phyloP scores from a whole-genome alignment of 2,329 filamentous ascomycete genomes.

The Aspergillus ochraceus region DNA sequence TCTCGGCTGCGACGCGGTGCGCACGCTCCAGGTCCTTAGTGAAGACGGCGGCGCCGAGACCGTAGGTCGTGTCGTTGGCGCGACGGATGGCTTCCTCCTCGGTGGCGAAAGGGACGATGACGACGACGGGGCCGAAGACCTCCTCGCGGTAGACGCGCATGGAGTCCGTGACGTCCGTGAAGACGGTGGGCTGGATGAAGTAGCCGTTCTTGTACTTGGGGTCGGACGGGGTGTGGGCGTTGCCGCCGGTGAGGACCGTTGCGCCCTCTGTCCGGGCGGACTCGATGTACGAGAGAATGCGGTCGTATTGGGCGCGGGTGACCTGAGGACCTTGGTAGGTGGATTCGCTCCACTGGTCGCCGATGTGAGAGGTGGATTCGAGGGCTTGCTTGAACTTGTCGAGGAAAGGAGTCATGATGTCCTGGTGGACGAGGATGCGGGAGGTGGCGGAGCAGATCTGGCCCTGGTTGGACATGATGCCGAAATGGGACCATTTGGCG shows the following conservation, averaged over 20 bases:
- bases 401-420: constrained; percentile 49
- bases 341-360: constrained; percentile 43
- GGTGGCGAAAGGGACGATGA: constrained; percentile 71
- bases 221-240: constrained; percentile 41
- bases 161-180: constrained; percentile 67
- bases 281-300: constrained; percentile 47
- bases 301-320: constrained; percentile 46
- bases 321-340: constrained; percentile 49
- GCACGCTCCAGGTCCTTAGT: constrained; percentile 75
- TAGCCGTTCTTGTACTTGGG: constrained; percentile 71
- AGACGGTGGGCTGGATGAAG: constrained; percentile 88
- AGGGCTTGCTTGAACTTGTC: constrained; percentile 37
- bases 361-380: constrained; percentile 38
- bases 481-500: constrained; percentile 47
- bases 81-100: constrained; percentile 68
- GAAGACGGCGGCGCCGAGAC: constrained; percentile 73
- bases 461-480: constrained; percentile 60
- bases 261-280: constrained; percentile 56
- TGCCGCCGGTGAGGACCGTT: constrained; percentile 64
- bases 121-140: constrained; percentile 77
- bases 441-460: constrained; percentile 62
- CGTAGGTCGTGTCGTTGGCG: constrained; percentile 73
- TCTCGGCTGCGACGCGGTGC: constrained; percentile 68
- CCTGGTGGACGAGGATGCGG: constrained; percentile 57
- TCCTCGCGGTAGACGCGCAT: constrained; percentile 75